A percentile compares a stretch with the other conserved stretches of the same genome.
phyloP scores from a whole-genome alignment of 2,329 filamentous ascomycete species.

The Xylariales sp. region DNA sequence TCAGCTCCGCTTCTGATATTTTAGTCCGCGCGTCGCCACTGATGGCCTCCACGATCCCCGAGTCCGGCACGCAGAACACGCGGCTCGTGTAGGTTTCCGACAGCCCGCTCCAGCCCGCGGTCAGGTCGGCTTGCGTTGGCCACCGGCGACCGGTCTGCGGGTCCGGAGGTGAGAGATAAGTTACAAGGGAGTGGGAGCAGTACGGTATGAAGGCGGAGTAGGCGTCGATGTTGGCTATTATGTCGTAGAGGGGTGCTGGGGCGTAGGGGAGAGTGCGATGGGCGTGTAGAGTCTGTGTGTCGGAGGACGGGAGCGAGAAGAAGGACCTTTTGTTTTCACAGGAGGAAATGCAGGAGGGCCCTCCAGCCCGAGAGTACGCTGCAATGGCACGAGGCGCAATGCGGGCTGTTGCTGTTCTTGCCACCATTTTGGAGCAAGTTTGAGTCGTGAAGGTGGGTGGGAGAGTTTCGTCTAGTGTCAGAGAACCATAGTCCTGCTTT shows the following conservation, averaged over 20 bases:
- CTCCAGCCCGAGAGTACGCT: conserved; percentile 3
- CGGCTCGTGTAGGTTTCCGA: conserved; percentile 78
- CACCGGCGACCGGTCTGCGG: conserved; percentile 40
- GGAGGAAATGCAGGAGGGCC: background rate
- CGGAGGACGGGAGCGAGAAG: conserved; percentile 11
- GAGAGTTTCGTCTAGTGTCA: too few relatives aligned
- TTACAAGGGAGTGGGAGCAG: conserved; percentile 74
- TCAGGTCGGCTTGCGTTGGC: conserved; percentile 73
- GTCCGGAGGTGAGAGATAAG: conserved; percentile 49
- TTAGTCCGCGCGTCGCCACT: conserved; percentile 53
- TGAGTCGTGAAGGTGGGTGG: too few relatives aligned
- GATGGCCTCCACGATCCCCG: conserved; percentile 69
- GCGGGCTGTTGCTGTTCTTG: conserved; percentile 1
- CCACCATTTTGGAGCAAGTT: background rate
- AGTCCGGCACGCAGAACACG: conserved; percentile 69
- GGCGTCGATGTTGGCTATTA: conserved; percentile 83
- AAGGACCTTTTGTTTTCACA: conserved; percentile 2
- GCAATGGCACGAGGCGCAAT: conserved; percentile 9
- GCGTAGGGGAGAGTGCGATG: conserved; percentile 74
- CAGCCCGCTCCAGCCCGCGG: conserved; percentile 79
- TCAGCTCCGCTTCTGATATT: conserved; percentile 31
- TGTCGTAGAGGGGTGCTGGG: conserved; percentile 65
- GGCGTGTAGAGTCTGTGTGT: conserved; percentile 63
- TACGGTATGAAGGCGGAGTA: conserved; percentile 91
- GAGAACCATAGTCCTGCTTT: too few relatives aligned